Base-by-base conservation (phyloP, 352 stramenopile genomes). In the Globisporangium mamillatum region DNA sequence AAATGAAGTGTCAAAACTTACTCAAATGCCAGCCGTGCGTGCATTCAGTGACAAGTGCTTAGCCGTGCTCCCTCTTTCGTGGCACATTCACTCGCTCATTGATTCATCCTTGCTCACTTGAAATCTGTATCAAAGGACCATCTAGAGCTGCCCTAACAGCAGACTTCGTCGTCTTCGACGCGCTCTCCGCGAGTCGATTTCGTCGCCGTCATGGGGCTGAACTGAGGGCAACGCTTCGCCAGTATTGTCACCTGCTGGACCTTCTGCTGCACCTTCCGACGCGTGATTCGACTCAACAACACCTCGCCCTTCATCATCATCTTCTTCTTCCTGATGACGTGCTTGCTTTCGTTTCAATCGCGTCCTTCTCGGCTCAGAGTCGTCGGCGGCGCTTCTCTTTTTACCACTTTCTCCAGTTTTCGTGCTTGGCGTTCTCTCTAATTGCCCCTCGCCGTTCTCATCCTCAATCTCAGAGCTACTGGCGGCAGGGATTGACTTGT, bases 171-270 rank as follows among this genome's bases (percentile, higher is more conserved):
- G 71, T 56, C 76, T 75, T 27, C 69, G 64, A 24, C 72, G 77
- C 41, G 57, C 72, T 74, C 72, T 71, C 62, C 69, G 64, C 55
- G 74, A 74, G 41, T 79, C 64, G 58, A 81, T 76, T 4, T 72
- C 55, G 12, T 86, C 71, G 58, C 66, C 65, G 56, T 54, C 67
- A 27, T 41, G 62, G 36, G n/a, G 32, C n/a, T n/a, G 29, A 38
- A 62, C 32, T 67, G 6, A 27, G 25, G 46, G 56, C 16, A 5
- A 22, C 25, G 10, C 29, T 27, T 29, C 32, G 4, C 8, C 56
- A 29, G 29, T 14, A n/a, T n/a, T 32, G 12, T n/a, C 56, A n/a
- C 4, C 55, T 60, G 8, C 54, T 60, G 55, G 24, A 61, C 5
- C 41, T 16, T 29, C 29, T 61, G 20, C 56, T 61, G 46, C 32